phyloP scores from a whole-genome alignment of 78 protist genomes.

The Speleostelium caveatum region DNA sequence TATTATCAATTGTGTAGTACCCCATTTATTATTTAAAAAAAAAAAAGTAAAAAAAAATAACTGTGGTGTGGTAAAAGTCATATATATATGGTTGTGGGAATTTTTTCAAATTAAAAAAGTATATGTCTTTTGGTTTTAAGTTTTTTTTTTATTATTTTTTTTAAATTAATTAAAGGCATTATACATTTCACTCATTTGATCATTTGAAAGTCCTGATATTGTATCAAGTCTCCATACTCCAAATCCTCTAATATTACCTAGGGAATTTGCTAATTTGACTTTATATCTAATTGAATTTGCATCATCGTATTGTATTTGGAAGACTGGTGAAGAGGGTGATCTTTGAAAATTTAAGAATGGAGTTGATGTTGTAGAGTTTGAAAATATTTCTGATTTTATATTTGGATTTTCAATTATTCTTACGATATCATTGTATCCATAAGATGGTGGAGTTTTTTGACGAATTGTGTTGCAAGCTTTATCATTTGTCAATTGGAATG shows the following conservation, averaged over 20 bases:
- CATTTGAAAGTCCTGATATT: no score
- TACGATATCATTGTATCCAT: background rate
- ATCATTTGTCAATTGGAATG: background rate
- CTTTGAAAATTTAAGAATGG: background rate
- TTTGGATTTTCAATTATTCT: no score
- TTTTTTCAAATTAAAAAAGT: no score
- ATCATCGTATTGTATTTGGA: background rate
- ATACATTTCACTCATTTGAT: no score
- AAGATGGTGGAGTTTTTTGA: background rate
- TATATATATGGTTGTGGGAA: no score
- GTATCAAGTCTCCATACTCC: background rate
- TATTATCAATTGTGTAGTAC: no score
- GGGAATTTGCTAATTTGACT: background rate
- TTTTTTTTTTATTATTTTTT: no score
- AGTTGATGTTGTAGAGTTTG: background rate
- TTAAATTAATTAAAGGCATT: no score
- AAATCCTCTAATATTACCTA: background rate
- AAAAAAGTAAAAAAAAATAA: no score
- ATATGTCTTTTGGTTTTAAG: no score
- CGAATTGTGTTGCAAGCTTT: background rate
- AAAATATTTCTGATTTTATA: background rate
- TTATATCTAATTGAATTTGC: background rate
- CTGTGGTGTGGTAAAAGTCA: no score
- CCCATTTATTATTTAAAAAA: no score
- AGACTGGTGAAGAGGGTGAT: background rate